Base-by-base conservation (phyloP, 805 yeast genomes). In the Maudiozyma serrabonitensis region DNA sequence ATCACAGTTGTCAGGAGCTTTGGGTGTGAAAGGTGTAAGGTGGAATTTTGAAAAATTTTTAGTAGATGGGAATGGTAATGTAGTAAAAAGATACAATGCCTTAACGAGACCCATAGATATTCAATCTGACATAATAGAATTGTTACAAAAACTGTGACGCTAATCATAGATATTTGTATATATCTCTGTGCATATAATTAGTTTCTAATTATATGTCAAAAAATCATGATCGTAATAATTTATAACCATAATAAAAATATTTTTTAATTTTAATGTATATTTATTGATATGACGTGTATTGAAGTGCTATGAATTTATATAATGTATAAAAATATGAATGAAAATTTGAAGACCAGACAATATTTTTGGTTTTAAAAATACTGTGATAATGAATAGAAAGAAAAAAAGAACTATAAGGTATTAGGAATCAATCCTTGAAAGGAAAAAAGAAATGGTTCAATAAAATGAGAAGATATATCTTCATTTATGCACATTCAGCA, bases 31-130 rank as follows among this genome's bases (percentile, higher is more conserved):
- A 53, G 86, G 86, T 40, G 77, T 84, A 56, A 76, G 79, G 61
- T 85, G 95, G 95, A 85, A 85, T 68, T 85, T 85, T 60, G 91
- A 84, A 60, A 85, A 85, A 69, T 82, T 82, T 60, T 51, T 82
- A 46, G 63, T 82, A 34, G 77, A 76, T 61, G 70, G 71, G 49
- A 52, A 74, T 2, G 88, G 88, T 26, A 55, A 68, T 0, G 87
- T 82, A 34, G 70, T 70, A 41, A 70, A 68, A 50, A 77, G 96
- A 58, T 82, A 73, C 69, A 75, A 83, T n/a, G 80, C 95, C 9
- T 66, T 80, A 48, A 80, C 87, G 39, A 74, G 81, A 47, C 98
- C 98, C 23, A 60, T 69, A 13, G 68, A 75, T 25, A 66, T 90
- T 46, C 81, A 78, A 52, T 61, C 73, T 38, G 76, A 75, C 46